A percentile compares a stretch with the other conserved stretches of the same genome.
These are phyloP conservation scores for Pythium scleroteichum DNA, from an alignment of 352 stramenopile genomes.

Conservation along the genomic window DNA sequence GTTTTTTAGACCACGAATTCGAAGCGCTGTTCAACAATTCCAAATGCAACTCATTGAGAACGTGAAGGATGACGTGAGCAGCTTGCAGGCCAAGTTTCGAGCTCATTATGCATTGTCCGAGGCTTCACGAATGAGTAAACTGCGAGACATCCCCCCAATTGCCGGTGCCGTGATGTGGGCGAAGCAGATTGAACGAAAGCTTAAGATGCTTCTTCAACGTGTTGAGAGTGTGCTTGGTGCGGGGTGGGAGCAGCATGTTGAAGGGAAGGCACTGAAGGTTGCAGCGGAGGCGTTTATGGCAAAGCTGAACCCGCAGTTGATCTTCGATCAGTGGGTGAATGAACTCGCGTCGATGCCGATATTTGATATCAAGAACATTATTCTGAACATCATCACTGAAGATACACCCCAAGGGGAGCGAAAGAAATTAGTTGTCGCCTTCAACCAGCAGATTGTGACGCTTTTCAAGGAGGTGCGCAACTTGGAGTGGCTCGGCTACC, in stretches of 20 bases:
- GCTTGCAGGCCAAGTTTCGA: slow-evolving; percentile 95
- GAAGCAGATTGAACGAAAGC: slow-evolving; percentile 99
- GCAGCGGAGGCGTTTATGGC: slow-evolving; percentile 84
- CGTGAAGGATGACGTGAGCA: slow-evolving; percentile 96
- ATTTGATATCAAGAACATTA: slow-evolving; percentile 92
- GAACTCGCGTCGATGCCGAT: slow-evolving; percentile 89
- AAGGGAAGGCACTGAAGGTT: slow-evolving; percentile 96
- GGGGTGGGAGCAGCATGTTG: slow-evolving; percentile 97
- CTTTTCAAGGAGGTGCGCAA: slow-evolving; percentile 99
- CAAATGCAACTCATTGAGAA: slow-evolving; percentile 99
- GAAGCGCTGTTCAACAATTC: slow-evolving; percentile 97
- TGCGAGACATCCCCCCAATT: slow-evolving; percentile 98
- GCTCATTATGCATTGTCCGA: slow-evolving; percentile 96
- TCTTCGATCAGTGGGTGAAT: slow-evolving; percentile 96
- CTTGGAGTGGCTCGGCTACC: slow-evolving; percentile 97
- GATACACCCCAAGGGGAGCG: slow-evolving; percentile 66
- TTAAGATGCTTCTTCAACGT: slow-evolving; percentile 95
- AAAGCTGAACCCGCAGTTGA: slow-evolving; percentile 88
- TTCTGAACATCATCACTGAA: slow-evolving; percentile 89
- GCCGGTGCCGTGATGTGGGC: slow-evolving; percentile 99
- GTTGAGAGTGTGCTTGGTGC: slow-evolving; percentile 96
- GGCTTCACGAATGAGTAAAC: slow-evolving; percentile 91
- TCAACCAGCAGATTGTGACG: slow-evolving; percentile 98
- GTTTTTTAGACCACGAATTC: slow-evolving; percentile 95
- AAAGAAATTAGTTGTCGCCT: slow-evolving; percentile 88